phyloP scores from a whole-genome alignment of 129 eudicot species.

The Solidago caesia region DNA sequence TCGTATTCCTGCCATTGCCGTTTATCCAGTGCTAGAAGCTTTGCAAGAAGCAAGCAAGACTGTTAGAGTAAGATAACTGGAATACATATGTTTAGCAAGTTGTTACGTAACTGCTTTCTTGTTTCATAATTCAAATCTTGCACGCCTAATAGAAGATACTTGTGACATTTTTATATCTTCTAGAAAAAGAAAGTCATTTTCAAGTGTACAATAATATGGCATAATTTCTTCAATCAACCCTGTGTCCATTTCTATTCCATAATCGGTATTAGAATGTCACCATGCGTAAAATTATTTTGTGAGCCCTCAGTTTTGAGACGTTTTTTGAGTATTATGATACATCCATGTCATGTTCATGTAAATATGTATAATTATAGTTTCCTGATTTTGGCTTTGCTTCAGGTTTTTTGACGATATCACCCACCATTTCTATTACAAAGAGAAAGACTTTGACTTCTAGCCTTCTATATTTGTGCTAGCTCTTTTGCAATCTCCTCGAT shows the following conservation, averaged over 20 bases:
- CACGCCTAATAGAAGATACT: conserved; percentile 18
- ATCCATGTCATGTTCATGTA: not conserved
- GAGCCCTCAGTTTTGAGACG: not conserved
- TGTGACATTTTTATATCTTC: not conserved
- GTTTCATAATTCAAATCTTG: conserved; percentile 2
- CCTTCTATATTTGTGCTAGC: conserved; percentile 24
- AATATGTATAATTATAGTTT: not conserved
- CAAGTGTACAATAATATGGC: conserved; percentile 1
- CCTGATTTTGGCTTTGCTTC: conserved; percentile 23
- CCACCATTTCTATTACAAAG: conserved; percentile 12
- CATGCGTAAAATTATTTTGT: not conserved
- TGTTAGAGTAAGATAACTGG: not conserved
- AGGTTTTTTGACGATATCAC: conserved; percentile 34
- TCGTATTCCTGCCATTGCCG: too few relatives aligned
- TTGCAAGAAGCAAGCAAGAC: too few relatives aligned
- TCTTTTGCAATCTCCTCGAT: not conserved
- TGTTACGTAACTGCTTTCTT: conserved; percentile 1
- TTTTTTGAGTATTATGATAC: conserved; percentile 1
- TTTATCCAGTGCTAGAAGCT: too few relatives aligned
- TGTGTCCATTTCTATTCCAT: not conserved
- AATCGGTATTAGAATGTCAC: not conserved
- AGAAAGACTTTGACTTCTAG: conserved; percentile 20
- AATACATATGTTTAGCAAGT: not conserved
- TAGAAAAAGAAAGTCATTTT: conserved; percentile 11
- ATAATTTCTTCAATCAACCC: not conserved